Conservation (phyloP, 805 yeast species). For the Hermanozyma aechmeae region DNA sequence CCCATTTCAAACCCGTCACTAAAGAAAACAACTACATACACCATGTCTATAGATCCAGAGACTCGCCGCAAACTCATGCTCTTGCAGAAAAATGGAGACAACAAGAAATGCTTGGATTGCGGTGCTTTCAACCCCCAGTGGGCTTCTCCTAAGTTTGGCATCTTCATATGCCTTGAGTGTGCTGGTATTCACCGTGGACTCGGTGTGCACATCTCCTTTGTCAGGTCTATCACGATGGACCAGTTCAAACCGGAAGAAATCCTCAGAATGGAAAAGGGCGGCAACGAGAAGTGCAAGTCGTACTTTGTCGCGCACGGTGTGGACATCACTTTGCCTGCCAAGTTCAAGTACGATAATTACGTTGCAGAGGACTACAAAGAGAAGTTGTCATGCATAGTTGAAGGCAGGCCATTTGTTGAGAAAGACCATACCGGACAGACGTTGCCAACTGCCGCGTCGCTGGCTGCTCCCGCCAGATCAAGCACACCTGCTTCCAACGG, state of each 20-base stretch:
- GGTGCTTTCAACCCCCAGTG: slow-evolving; percentile 95
- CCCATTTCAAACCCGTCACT: no score
- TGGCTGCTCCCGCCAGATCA: no score
- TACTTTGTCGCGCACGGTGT: slow-evolving; percentile 70
- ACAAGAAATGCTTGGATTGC: slow-evolving; percentile 91
- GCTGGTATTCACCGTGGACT: slow-evolving; percentile 95
- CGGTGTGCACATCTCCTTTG: slow-evolving; percentile 96
- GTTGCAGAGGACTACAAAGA: slow-evolving; percentile 94
- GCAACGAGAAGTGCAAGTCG: slow-evolving; percentile 65
- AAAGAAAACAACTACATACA: no score
- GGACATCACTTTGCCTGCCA: slow-evolving; percentile 53
- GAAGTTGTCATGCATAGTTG: slow-evolving; percentile 63
- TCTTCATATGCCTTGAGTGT: slow-evolving; percentile 94
- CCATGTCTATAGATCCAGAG: slow-evolving; percentile 84
- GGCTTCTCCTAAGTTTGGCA: slow-evolving; percentile 98
- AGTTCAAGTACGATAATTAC: slow-evolving; percentile 72
- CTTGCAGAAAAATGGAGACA: slow-evolving; percentile 72
- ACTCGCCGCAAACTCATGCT: slow-evolving; percentile 69
- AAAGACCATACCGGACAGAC: slow-evolving; percentile 47
- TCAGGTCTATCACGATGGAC: slow-evolving; percentile 95
- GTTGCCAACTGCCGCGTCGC: slow-evolving; percentile 27
- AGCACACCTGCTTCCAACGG: no score
- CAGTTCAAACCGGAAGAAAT: slow-evolving; percentile 93
- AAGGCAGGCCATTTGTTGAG: slow-evolving; percentile 61
- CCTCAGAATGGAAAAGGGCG: slow-evolving; percentile 87